phyloP scores from a whole-genome alignment of 108 stramenopile genomes.

The Nitzschia sp. region DNA sequence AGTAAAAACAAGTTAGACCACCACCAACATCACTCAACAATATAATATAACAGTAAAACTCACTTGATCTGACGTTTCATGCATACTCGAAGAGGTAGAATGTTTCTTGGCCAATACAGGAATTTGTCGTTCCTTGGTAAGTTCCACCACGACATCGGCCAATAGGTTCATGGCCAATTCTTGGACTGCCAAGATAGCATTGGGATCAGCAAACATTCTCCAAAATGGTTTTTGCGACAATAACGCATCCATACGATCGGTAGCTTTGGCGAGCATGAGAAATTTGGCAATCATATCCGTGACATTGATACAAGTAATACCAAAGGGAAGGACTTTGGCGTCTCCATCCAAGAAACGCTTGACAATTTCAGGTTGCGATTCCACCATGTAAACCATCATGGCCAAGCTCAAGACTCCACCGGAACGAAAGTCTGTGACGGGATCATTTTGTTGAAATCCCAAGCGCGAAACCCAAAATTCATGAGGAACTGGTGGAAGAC shows the following conservation, averaged over 20 bases:
- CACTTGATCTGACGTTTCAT: too few species aligned
- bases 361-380: constrained; percentile 40
- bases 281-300: constrained; percentile 91
- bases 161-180: constrained; percentile 77
- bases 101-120: constrained; percentile 26
- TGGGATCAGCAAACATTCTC: constrained; percentile 89
- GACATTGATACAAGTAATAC: constrained; percentile 85
- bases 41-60: too few species aligned
- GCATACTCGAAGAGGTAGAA: constrained; percentile 16
- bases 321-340: constrained; percentile 82
- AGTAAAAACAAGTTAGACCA: too few species aligned
- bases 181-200: constrained; percentile 77
- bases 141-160: constrained; percentile 80
- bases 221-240: constrained; percentile 86
- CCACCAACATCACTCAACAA: too few species aligned
- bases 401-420: constrained; percentile 83
- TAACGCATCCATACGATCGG: constrained; percentile 89
- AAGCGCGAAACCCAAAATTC: constrained; percentile 73
- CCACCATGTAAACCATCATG: constrained; percentile 83
- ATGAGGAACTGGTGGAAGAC: constrained; percentile 83
- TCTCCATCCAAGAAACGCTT: constrained; percentile 52
- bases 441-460: constrained; percentile 88
- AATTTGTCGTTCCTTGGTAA: constrained; percentile 36
- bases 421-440: constrained; percentile 88
- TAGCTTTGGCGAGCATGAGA: constrained; percentile 69